phyloP scores from a whole-genome alignment of 139 green algal species.

The Auxenochlorella pyrenoidosa region DNA sequence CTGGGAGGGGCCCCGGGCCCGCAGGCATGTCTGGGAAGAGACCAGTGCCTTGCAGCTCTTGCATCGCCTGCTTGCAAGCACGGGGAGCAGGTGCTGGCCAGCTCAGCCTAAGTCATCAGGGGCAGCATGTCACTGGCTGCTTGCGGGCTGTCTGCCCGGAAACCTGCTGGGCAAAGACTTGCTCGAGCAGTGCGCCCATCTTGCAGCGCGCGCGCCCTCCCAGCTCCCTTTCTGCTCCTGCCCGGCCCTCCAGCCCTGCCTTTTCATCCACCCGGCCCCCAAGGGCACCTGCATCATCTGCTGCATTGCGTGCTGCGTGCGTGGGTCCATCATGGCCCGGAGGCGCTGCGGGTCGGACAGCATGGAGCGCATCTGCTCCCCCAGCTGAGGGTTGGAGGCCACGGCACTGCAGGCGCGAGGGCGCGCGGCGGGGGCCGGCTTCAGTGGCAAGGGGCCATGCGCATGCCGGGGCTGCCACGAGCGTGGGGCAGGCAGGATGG shows the following conservation, averaged over 20 bases:
- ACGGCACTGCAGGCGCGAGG: neutral
- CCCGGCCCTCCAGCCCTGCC: neutral
- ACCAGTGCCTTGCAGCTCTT: neutral
- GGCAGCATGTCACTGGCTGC: neutral
- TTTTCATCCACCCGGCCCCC: neutral
- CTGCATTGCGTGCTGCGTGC: slow-evolving; percentile 75
- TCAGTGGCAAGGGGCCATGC: too few species aligned
- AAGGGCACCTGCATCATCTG: slow-evolving; percentile 39
- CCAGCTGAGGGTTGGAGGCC: slow-evolving; percentile 13
- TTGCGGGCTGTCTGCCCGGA: too few species aligned
- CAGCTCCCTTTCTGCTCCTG: neutral
- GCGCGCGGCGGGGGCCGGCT: slow-evolving; percentile 29
- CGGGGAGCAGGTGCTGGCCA: too few species aligned
- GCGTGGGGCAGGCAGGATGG: neutral
- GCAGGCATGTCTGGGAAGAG: neutral
- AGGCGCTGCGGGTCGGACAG: slow-evolving; percentile 83
- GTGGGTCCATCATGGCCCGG: slow-evolving; percentile 78
- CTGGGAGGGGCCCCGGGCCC: neutral
- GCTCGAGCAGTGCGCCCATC: too few species aligned
- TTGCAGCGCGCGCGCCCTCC: too few species aligned
- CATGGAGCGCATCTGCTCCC: slow-evolving; percentile 41
- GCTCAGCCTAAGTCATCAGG: neutral
- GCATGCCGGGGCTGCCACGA: too few species aligned
- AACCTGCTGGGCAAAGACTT: too few species aligned
- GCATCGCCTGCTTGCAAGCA: slow-evolving; percentile 14